phyloP scores from a whole-genome alignment of 2,329 filamentous ascomycete species.

The Pseudogymnoascus sp. region DNA sequence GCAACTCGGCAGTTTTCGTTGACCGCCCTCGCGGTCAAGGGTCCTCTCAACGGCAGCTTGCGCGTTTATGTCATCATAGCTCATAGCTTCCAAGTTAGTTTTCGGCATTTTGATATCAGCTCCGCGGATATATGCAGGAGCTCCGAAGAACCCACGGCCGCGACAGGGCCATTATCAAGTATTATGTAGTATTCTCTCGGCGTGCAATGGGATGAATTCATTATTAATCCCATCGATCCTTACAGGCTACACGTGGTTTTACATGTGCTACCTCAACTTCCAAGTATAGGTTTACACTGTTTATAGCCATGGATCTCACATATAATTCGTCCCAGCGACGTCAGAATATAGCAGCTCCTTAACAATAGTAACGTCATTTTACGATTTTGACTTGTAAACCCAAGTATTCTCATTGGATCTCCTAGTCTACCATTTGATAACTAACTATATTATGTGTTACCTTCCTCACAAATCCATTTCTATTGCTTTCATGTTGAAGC shows the following conservation, averaged over 20 bases:
- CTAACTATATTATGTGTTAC: neutral
- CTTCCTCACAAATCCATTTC: neutral
- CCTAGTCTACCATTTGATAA: neutral
- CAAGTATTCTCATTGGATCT: neutral
- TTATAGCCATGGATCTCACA: neutral
- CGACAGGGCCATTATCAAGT: neutral
- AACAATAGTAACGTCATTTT: neutral
- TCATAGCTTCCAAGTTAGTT: neutral
- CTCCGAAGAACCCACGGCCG: neutral
- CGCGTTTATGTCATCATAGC: neutral
- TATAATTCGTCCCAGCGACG: neutral
- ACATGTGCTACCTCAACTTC: neutral
- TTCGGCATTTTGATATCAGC: neutral
- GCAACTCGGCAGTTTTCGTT: neutral
- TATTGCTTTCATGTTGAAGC: neutral
- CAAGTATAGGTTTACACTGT: neutral
- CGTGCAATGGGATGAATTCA: neutral
- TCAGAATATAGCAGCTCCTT: neutral
- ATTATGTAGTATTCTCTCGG: neutral
- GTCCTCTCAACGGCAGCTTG: neutral
- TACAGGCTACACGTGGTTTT: neutral
- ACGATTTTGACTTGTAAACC: neutral
- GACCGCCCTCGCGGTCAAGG: neutral
- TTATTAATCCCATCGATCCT: neutral
- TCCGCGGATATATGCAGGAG: neutral